Base-by-base conservation (phyloP, 495 filamentous ascomycete genomes). In the Aspergillus sparsus region DNA sequence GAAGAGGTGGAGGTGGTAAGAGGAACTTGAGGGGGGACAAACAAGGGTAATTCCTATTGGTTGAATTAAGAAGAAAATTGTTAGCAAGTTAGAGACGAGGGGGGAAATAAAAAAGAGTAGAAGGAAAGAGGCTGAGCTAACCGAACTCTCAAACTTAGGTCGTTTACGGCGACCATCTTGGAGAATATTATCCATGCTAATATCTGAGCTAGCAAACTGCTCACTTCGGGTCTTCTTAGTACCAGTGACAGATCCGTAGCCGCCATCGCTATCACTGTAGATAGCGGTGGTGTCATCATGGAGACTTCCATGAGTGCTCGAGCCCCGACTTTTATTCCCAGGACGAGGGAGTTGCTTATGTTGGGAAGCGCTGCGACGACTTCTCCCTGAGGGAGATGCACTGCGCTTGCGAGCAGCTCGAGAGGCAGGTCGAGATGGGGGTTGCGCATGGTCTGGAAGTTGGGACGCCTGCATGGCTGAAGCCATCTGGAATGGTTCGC, bases 121-220 rank as follows among this genome's bases (percentile, higher is more conserved):
- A 57, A 37, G 3, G 15, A 44, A 32, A 34, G 35, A 4, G 31
- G 42, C 35, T 63, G 34, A 33, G 82, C 92, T 85, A 83, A 97
- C 92, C 64, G 92, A 96, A 76, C 92, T 97, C 65, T 96, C 92
- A 71, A 98, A 98, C 78, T 97, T 97, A 62, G 94, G 90, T 68
- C 91, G 85, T 81, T 98, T 97, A 62, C 94, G 85, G 74, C 94
- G 87, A 63, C 92, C 92, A 66, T 95, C 94, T 74, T 98, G 93
- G 56, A 98, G 89, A 74, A 98, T 98, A 68, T 98, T 98, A 58
- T 96, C 91, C 63, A 97, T 83, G 72, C 93, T 97, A 68, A 98
- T 98, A 58, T 98, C 94, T 5, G 94, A 92, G 69, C 90, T 95
- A n/a, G 87, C 90, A 58, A 95, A 80, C 52, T 89, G 87, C 67